phyloP scores from a whole-genome alignment of 2,329 filamentous ascomycete species.

The Lasiodiplodia hormozganensis region DNA sequence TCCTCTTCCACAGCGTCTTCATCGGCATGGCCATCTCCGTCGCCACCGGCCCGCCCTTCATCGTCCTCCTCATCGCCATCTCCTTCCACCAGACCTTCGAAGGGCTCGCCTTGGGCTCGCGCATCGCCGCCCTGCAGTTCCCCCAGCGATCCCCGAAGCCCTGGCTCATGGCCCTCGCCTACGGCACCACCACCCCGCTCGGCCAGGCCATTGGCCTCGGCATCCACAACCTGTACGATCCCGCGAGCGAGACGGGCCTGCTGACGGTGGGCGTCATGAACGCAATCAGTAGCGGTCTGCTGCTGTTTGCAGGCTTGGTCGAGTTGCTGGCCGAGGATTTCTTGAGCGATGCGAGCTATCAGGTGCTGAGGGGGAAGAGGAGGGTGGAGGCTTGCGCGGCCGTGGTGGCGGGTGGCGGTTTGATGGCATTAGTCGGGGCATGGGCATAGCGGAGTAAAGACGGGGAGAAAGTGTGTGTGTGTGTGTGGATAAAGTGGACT shows the following conservation, averaged over 20 bases:
- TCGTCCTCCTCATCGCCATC: constrained; percentile 72
- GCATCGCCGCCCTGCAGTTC: constrained; percentile 74
- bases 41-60: constrained; percentile 68
- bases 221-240: constrained; percentile 60
- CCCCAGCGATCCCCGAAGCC: constrained; percentile 75
- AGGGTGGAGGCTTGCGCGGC: constrained; percentile 68
- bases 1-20: constrained; percentile 80
- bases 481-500: too few relatives aligned
- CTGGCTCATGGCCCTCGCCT: constrained; percentile 71
- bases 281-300: constrained; percentile 55
- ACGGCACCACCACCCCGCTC: constrained; percentile 63
- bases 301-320: constrained; percentile 58
- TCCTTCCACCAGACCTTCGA: constrained; percentile 75
- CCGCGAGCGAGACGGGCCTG: constrained; percentile 54
- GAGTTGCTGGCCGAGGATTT: constrained; percentile 60
- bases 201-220: constrained; percentile 58
- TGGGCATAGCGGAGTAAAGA: constrained; percentile 56
- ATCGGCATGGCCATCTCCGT: constrained; percentile 77
- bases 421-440: constrained; percentile 73
- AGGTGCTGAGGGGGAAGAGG: constrained; percentile 62
- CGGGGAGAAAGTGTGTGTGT: too few relatives aligned
- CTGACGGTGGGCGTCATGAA: constrained; percentile 60
- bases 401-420: constrained; percentile 64
- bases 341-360: constrained; percentile 69
- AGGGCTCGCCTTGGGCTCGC: constrained; percentile 72